Evolutionary conservation across 495 filamentous ascomycete species (phyloP), one percentile per base, ranked within the genome.

Genomic region (Aspergillus diversus): DNA sequence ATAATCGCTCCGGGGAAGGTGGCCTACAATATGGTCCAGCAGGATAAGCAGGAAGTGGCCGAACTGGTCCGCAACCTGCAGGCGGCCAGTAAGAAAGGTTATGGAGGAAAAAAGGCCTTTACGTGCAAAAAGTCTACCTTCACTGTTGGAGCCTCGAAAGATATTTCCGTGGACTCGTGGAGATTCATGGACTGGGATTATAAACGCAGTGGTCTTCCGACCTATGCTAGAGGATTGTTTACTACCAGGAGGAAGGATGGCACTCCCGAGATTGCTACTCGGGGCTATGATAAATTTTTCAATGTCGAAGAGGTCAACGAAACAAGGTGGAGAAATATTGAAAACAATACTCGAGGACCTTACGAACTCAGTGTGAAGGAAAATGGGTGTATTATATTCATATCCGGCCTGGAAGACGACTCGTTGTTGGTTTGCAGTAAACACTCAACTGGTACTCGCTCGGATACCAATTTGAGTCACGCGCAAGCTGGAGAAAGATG

Each of bases 251-350:
- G 81, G 49, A 76, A 80, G 53, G 78, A 86, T 21, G 86, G 87
- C 5, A 78, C 80, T 3, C 80, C 84, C 15, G 92, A 97, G 73
- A 97, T 99, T 59, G 88, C 82, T 3, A 85, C 87, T 37, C 85
- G 95, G 60, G 95, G 95, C 37, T 99, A 99, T 76, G 96, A 99
- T 80, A 99, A 99, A 77, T 99, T 99, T 81, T 98, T 98, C 86
- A 99, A 99, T 69, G 81, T 90, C 33, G 84, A 83, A 48, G 95
- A 99, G 74, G 88, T 92, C 3, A 70, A 77, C 12, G 82, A 86
- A 35, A 98, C 95, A 1, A 79, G 85, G 60, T 99, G 96, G 95
- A 69, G 78, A 15, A 92, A 91, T 71, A 90, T 99, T 57, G 79
- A 89, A 67, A 76, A 75, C 7, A 84, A 91, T 49, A 98, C 95